phyloP scores from a whole-genome alignment of 768 basidiomycete genomes.

The Candolleomyces aberdarensis region DNA sequence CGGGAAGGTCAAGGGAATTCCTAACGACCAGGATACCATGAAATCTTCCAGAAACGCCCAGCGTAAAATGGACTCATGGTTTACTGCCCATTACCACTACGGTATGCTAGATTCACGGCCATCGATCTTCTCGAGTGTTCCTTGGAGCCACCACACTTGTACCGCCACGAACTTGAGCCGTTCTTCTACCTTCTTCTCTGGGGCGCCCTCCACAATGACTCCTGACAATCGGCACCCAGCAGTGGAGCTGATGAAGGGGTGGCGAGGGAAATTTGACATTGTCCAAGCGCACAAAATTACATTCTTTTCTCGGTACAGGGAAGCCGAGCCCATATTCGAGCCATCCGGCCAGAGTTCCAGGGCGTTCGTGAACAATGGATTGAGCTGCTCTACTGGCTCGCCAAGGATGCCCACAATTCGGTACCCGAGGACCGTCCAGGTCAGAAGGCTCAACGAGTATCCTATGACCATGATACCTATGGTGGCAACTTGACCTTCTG shows the following conservation, averaged over 20 bases:
- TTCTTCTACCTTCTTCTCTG: constrained; percentile 20
- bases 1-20: constrained; percentile 17
- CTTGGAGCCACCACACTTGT: constrained; percentile 6
- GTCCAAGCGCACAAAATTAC: too few relatives aligned
- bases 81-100: constrained; percentile 11
- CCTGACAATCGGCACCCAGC: neutral
- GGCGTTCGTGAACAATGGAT: neutral
- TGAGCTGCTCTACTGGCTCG: neutral
- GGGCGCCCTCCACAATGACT: constrained; percentile 14
- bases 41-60: constrained; percentile 7
- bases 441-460: neutral
- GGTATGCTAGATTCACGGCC: constrained; percentile 28
- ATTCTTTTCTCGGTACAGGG: too few relatives aligned
- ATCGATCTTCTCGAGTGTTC: constrained; percentile 16
- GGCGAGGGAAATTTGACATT: too few relatives aligned
- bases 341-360: neutral
- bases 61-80: neutral
- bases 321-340: neutral
- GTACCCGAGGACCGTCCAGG: neutral
- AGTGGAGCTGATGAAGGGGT: too few relatives aligned
- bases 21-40: constrained; percentile 25
- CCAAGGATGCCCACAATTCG: neutral
- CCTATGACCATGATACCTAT: neutral
- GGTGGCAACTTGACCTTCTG: neutral
- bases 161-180: constrained; percentile 23